Evolutionary conservation across 371 early-diverging fungal species (phyloP), one percentile per base, ranked within the genome.

Genomic region (Phascolomyces articulosus): DNA sequence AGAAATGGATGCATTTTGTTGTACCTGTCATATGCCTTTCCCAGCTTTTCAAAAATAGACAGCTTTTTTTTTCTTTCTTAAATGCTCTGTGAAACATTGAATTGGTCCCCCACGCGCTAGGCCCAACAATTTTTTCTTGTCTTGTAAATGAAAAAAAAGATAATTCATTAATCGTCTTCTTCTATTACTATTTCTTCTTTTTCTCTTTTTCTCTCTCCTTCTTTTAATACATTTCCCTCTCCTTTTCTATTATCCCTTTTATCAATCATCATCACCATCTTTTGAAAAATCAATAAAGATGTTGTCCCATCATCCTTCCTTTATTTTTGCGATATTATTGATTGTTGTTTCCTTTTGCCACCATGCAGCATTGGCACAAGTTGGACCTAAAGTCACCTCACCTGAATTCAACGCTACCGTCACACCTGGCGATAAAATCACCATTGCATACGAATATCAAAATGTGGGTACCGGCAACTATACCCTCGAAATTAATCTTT

Each of bases 401-500:
- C 80, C 80, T 26, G 58, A 34, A 15, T 38, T 53, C n/a, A 80
- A 80, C 29, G 55, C 55, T 16, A 77, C 80, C 8, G 54, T 80
- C 21, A 47, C 54, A 10, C 67, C 75, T 21, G 78, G 75, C 21
- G 58, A 71, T 8, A 61, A 67, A 9, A 29, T 80, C 29, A 63
- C 71, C 21, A 75, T 75, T 51, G 60, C 55, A n/a, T 80, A 62
- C 31, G 56, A 59, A n/a, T 80, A 80, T 48, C 59, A 69, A 55
- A 80, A 80, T 38, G 58, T 80, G 47, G 80, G 80, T 20, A 69
- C 70, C 31, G 80, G 80, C 18, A 55, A 66, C 11, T 77, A 77
- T 34, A 41, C 48, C 0, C 68, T 75, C 11, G 67, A 75, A 53
- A 66, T 80, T 34, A 55, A 65, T 53, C 66, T 77, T 21, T 77